These are phyloP conservation scores for Mariannaea elegans DNA, from an alignment of 2,329 filamentous ascomycete genomes.

Conservation along the genomic window DNA sequence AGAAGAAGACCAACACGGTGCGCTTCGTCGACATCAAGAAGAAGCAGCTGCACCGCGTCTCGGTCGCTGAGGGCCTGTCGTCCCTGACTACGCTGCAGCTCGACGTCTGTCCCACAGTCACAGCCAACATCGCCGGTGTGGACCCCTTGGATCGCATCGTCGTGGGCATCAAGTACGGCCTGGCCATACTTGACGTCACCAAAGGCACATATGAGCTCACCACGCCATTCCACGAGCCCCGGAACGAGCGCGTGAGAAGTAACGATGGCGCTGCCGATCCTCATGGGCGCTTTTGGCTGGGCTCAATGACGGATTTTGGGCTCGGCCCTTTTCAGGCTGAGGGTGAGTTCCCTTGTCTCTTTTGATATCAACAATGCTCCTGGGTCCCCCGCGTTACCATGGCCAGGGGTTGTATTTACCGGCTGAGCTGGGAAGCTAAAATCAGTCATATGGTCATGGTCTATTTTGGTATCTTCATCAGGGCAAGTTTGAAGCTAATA, in stretches of 20 bases:
- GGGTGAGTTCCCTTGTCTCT: conserved; percentile 48
- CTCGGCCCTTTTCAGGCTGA: conserved; percentile 67
- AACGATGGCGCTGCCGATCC: conserved; percentile 88
- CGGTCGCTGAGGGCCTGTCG: conserved; percentile 68
- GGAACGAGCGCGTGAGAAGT: conserved; percentile 66
- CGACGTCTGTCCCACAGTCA: conserved; percentile 68
- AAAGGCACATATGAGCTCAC: conserved; percentile 64
- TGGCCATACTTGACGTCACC: conserved; percentile 77
- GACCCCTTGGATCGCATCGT: conserved; percentile 72
- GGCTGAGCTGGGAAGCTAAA: conserved; percentile 2
- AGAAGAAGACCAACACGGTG: conserved; percentile 69
- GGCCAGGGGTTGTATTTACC: conserved; percentile 18
- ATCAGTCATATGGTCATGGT: not conserved
- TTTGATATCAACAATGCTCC: conserved; percentile 1
- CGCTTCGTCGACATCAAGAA: conserved; percentile 87
- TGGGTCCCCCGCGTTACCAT: conserved; percentile 23
- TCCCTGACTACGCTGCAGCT: conserved; percentile 70
- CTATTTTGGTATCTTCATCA: not conserved
- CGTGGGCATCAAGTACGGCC: conserved; percentile 82
- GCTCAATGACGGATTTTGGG: conserved; percentile 82
- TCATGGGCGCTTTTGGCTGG: conserved; percentile 84
- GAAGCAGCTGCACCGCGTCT: conserved; percentile 75
- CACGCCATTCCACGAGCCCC: conserved; percentile 54
- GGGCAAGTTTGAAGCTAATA: conserved; percentile 10
- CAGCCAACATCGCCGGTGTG: conserved; percentile 78